A percentile compares a stretch with the other conserved stretches of the same genome.
These are phyloP conservation scores for Debaryomyces sp. DNA, from an alignment of 1,139 yeast species.

Conservation along the genomic window DNA sequence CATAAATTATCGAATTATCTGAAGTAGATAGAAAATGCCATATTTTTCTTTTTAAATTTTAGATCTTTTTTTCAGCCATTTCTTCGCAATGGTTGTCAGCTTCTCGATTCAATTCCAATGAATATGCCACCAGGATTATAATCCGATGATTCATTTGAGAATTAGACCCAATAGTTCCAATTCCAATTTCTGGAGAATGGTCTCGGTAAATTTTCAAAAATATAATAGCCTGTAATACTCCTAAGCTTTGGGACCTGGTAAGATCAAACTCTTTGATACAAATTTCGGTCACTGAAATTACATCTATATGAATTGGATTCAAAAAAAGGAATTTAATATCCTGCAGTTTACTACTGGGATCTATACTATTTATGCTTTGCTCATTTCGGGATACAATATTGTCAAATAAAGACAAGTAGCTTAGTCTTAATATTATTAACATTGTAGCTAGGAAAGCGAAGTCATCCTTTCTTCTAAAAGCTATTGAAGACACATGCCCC, in stretches of 20 bases:
- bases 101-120: constrained; percentile 17
- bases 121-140: constrained; percentile 17
- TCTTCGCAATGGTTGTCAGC: constrained; percentile 14
- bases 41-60: constrained; percentile 17
- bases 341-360: no score
- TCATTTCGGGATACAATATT: constrained; percentile 14
- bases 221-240: constrained; percentile 21
- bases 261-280: constrained; percentile 5
- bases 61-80: constrained; percentile 11
- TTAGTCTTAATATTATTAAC: constrained; percentile 28
- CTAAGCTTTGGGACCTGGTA: constrained; percentile 9
- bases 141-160: constrained; percentile 10
- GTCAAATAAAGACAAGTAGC: constrained; percentile 28
- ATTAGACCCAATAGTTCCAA: not conserved
- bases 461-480: constrained; percentile 26
- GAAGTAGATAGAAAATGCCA: constrained; percentile 21
- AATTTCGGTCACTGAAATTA: not conserved
- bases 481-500: not conserved
- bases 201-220: constrained; percentile 20
- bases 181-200: constrained; percentile 24
- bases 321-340: not conserved
- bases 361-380: not conserved
- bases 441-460: constrained; percentile 29
- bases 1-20: constrained; percentile 19
- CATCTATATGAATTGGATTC: not conserved